Evolutionary conservation across 768 basidiomycete species (phyloP).

Genomic region (Calocybe indica): DNA sequence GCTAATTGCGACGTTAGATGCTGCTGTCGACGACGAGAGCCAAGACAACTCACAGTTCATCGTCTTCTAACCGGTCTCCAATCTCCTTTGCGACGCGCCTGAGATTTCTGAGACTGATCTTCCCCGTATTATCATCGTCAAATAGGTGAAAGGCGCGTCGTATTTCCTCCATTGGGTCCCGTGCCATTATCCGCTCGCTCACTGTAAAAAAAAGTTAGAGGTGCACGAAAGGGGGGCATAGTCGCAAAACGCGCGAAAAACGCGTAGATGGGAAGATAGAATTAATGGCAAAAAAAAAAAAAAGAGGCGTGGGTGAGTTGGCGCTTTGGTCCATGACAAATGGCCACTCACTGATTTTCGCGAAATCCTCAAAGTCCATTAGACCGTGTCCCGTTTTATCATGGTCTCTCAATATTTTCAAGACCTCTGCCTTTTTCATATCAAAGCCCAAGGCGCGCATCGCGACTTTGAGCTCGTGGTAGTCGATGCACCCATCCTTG

Average conservation of each 20-base stretch:
- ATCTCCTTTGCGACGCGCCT: conserved; percentile 94
- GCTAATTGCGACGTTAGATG: conserved; percentile 31
- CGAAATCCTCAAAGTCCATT: conserved; percentile 93
- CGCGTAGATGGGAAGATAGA: background rate
- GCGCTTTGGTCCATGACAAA: background rate
- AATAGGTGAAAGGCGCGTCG: conserved; percentile 94
- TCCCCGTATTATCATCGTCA: conserved; percentile 93
- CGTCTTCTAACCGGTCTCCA: conserved; percentile 91
- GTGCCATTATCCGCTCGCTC: conserved; percentile 84
- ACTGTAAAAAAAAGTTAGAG: conserved; percentile 39
- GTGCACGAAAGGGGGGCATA: background rate
- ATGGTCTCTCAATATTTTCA: conserved; percentile 89
- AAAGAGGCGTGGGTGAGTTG: conserved; percentile 1
- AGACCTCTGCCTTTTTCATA: conserved; percentile 95
- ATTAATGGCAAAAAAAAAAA: conserved; percentile 1
- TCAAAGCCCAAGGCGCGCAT: conserved; percentile 98
- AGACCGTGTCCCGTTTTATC: conserved; percentile 77
- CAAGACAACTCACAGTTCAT: conserved; percentile 78
- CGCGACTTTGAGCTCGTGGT: conserved; percentile 98
- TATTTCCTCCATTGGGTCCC: conserved; percentile 97
- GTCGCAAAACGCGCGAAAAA: conserved; percentile 11
- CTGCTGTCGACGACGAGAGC: background rate
- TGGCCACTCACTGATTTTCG: conserved; percentile 75
- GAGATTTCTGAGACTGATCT: conserved; percentile 87
- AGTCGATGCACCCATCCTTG: conserved; percentile 94